Conservation (phyloP, 2,329 filamentous ascomycete species). For the Fusarium chuoi region DNA sequence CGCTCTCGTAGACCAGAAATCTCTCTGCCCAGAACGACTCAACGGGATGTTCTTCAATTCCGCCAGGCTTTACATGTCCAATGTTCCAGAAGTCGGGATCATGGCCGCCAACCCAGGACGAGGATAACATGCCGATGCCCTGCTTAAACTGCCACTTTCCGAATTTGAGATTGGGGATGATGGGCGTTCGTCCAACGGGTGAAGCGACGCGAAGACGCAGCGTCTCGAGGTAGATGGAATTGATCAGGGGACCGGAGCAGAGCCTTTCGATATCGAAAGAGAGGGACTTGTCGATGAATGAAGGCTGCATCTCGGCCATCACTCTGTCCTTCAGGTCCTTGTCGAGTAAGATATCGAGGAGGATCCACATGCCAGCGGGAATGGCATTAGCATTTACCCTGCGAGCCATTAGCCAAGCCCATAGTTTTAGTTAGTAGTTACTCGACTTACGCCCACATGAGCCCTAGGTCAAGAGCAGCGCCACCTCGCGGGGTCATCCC, state of each 20-base stretch:
- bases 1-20: conserved; percentile 32
- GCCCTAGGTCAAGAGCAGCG: conserved; percentile 37
- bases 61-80: neutral
- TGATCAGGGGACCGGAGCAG: conserved; percentile 42
- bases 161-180: conserved; percentile 35
- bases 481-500: conserved; percentile 21
- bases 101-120: conserved; percentile 21
- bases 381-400: conserved; percentile 38
- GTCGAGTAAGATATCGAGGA: conserved; percentile 24
- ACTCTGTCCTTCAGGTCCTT: conserved; percentile 10
- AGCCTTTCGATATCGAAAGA: conserved; percentile 37
- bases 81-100: conserved; percentile 35
- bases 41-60: conserved; percentile 20
- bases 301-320: conserved; percentile 28
- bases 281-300: neutral
- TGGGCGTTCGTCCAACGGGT: conserved; percentile 34
- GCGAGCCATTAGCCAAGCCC: fast-evolving
- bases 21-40: conserved; percentile 40
- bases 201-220: conserved; percentile 44
- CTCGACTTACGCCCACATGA: conserved; percentile 35
- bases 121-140: conserved; percentile 24
- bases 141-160: conserved; percentile 31
- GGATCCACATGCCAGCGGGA: conserved; percentile 38
- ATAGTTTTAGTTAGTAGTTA: fast-evolving
- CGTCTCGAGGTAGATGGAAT: conserved; percentile 50